Conservation (phyloP, 2,329 filamentous ascomycete genomes). For the Talaromyces atroroseus region DNA sequence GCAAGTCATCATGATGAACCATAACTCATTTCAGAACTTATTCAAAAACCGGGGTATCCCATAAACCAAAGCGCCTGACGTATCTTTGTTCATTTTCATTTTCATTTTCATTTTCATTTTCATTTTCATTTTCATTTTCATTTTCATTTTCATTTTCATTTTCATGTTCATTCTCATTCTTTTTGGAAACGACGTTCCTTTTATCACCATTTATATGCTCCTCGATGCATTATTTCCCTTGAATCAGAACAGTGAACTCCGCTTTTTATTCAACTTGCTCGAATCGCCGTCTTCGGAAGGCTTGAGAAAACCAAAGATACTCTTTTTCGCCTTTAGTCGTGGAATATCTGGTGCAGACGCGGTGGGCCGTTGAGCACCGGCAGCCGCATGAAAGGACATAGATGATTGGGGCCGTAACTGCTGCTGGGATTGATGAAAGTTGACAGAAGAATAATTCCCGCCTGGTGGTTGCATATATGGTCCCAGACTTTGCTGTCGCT, state of each 20-base stretch:
- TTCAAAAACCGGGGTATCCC: neutral
- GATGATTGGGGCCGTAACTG: slow-evolving; percentile 18
- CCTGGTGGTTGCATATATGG: slow-evolving; percentile 8
- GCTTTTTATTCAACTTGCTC: slow-evolving; percentile 38
- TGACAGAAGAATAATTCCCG: slow-evolving; percentile 3
- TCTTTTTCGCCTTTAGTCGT: slow-evolving; percentile 36
- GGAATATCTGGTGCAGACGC: slow-evolving; percentile 15
- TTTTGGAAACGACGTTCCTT: neutral
- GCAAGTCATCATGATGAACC: neutral
- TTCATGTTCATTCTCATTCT: neutral
- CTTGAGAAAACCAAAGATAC: slow-evolving; percentile 40
- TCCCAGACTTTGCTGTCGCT: slow-evolving; percentile 3
- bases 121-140: no score
- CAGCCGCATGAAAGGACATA: neutral
- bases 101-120: no score
- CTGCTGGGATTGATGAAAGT: slow-evolving; percentile 12
- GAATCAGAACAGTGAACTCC: slow-evolving; percentile 42
- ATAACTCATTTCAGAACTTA: neutral
- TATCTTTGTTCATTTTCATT: neutral
- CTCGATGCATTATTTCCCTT: neutral
- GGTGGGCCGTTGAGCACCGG: neutral
- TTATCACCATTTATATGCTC: neutral
- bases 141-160: no score
- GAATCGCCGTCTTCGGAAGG: slow-evolving; percentile 26
- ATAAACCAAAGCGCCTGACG: neutral